Conservation (phyloP, 2,329 filamentous ascomycete species). For the Cryphonectria naterciae region DNA sequence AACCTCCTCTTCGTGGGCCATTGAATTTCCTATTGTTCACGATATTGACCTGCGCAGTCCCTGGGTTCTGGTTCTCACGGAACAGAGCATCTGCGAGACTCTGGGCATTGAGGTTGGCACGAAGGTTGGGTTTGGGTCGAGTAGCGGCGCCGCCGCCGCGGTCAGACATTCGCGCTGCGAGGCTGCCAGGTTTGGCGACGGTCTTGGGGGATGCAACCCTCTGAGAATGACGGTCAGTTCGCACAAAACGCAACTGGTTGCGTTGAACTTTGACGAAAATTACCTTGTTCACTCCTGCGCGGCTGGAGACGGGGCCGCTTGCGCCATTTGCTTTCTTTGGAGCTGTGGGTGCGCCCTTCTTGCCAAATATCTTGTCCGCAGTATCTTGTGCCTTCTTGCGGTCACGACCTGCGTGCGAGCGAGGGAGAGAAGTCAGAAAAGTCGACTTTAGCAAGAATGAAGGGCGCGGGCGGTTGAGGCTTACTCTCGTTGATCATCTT, state of each 20-base stretch:
- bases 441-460: constrained; percentile 10
- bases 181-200: constrained; percentile 40
- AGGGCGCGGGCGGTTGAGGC: constrained; percentile 10
- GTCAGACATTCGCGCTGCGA: constrained; percentile 52
- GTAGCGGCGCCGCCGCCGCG: constrained; percentile 41
- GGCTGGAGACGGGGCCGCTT: constrained; percentile 67
- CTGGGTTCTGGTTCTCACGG: constrained; percentile 44
- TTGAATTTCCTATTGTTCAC: constrained; percentile 31
- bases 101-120: constrained; percentile 48
- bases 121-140: constrained; percentile 37
- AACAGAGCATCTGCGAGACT: constrained; percentile 41
- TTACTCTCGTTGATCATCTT: constrained; percentile 60
- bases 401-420: constrained; percentile 56
- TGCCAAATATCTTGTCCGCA: constrained; percentile 73
- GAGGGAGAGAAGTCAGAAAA: background rate
- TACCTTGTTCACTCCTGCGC: constrained; percentile 76
- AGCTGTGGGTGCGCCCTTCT: constrained; percentile 60
- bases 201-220: constrained; percentile 36
- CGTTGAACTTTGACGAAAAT: constrained; percentile 38
- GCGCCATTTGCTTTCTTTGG: constrained; percentile 51
- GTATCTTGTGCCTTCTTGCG: constrained; percentile 73
- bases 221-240: constrained; percentile 18
- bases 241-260: constrained; percentile 33
- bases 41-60: constrained; percentile 41
- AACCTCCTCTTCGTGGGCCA: constrained; percentile 30